Conservation (phyloP, 2,329 filamentous ascomycete genomes). For the Diaporthe destruens region DNA sequence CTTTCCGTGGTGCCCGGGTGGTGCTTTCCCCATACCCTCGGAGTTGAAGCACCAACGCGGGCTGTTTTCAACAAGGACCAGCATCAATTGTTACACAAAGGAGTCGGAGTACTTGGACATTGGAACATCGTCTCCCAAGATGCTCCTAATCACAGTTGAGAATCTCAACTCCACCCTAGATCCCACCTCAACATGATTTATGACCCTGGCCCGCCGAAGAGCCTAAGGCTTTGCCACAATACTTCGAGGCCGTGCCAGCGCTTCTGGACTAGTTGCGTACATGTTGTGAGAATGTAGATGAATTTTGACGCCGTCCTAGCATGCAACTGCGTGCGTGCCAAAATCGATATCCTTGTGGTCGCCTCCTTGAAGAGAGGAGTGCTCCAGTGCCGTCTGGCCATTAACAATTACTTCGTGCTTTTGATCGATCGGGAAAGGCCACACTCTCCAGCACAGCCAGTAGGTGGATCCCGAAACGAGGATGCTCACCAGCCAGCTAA, state of each 20-base stretch:
- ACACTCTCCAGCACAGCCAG: constrained; percentile 28
- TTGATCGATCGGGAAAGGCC: constrained; percentile 25
- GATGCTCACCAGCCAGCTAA: constrained; percentile 51
- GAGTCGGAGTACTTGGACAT: too few relatives aligned
- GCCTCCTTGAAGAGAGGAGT: neutral
- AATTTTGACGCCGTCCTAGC: neutral
- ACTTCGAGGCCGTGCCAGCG: neutral
- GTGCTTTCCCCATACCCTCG: too few relatives aligned
- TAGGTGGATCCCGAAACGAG: constrained; percentile 40
- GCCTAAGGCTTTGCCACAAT: neutral
- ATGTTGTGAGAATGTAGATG: neutral
- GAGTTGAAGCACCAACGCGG: too few relatives aligned
- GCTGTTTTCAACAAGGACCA: too few relatives aligned
- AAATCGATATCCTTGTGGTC: neutral
- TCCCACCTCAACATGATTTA: neutral
- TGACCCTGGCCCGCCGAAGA: neutral
- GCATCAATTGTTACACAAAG: too few relatives aligned
- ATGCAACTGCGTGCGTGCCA: neutral
- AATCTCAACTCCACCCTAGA: too few relatives aligned
- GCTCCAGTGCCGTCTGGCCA: neutral
- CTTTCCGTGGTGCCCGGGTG: too few relatives aligned
- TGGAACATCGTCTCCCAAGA: too few relatives aligned
- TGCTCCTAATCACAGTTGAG: too few relatives aligned
- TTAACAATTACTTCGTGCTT: neutral
- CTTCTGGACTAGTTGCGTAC: too few relatives aligned